Percentiles rank a stretch among this genome's conserved stretches.
Conservation (phyloP, 1,139 yeast species). For the Arxiozyma bovina region DNA sequence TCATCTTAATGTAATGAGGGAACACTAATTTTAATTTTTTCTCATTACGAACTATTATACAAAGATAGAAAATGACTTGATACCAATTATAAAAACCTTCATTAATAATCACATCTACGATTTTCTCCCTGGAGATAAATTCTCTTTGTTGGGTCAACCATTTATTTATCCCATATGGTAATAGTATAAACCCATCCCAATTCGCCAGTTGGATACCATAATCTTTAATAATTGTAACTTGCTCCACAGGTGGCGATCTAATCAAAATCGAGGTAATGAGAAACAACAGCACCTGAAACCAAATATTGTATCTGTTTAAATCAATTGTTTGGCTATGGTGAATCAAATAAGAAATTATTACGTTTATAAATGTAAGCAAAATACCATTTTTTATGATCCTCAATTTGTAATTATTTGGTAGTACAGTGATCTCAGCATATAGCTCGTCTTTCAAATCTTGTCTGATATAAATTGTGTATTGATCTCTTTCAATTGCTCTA, state of each 20-base stretch:
- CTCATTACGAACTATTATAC: conserved; percentile 39
- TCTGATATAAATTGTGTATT: not conserved
- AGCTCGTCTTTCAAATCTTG: not conserved
- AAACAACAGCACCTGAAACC: not conserved
- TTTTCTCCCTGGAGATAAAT: conserved; percentile 45
- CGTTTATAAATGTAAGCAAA: not conserved
- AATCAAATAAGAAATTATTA: not conserved
- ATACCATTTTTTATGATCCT: not conserved
- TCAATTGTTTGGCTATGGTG: not conserved
- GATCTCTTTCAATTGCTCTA: not conserved
- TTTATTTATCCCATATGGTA: conserved; percentile 13
- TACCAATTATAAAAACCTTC: conserved; percentile 55
- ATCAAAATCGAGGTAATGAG: conserved; percentile 7
- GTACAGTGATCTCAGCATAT: not conserved
- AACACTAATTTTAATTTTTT: conserved; percentile 32
- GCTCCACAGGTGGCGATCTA: conserved; percentile 21
- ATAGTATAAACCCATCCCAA: conserved; percentile 18
- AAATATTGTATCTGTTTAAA: not conserved
- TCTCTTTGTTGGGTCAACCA: conserved; percentile 15
- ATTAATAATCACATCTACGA: conserved; percentile 54
- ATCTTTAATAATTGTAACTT: conserved; percentile 23
- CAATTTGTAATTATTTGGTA: not conserved
- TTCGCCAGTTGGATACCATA: conserved; percentile 30
- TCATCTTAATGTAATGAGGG: conserved; percentile 18
- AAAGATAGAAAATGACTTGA: conserved; percentile 53